Percentiles rank a stretch among this genome's conserved stretches.
Evolutionary conservation across 352 stramenopile species (phyloP).

Genomic region (Elongisporangium senticosum): DNA sequence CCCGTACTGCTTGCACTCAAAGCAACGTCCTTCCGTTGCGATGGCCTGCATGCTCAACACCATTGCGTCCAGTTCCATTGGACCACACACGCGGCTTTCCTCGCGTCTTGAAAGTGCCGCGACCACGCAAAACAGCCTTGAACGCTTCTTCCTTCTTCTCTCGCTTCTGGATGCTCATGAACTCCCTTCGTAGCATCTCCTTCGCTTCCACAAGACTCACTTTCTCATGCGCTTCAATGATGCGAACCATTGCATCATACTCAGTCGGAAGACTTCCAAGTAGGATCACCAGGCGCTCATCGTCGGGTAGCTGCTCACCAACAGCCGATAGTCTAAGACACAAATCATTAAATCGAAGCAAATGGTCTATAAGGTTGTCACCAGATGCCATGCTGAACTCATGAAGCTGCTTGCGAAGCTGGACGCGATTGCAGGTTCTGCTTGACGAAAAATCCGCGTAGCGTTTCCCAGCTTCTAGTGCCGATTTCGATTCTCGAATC

Average conservation of each 20-base stretch:
- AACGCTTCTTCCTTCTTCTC: conserved; percentile 11
- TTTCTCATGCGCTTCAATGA: conserved; percentile 7
- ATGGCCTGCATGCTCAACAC: no score
- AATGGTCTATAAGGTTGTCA: conserved; percentile 12
- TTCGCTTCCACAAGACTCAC: conserved; percentile 13
- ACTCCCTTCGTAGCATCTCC: conserved; percentile 14
- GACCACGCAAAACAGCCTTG: not conserved
- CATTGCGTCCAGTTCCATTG: no score
- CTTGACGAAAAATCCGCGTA: conserved; percentile 16
- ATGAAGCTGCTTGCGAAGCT: conserved; percentile 10
- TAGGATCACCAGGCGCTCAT: conserved; percentile 13
- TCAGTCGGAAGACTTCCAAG: conserved; percentile 10
- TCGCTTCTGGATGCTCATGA: conserved; percentile 3
- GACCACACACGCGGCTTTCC: no score
- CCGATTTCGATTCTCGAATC: conserved; percentile 3
- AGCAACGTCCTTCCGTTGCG: conserved; percentile 1
- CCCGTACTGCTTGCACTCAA: conserved; percentile 2
- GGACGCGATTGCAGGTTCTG: conserved; percentile 6
- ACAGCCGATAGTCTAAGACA: conserved; percentile 10
- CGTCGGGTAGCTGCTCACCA: conserved; percentile 7
- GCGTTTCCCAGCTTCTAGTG: conserved; percentile 11
- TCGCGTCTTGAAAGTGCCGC: not conserved
- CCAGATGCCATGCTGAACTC: conserved; percentile 5
- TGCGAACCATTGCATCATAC: conserved; percentile 15
- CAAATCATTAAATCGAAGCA: conserved; percentile 17